phyloP scores from a whole-genome alignment of 1,284 basidiomycete genomes.

The Pseudozyma pruni region DNA sequence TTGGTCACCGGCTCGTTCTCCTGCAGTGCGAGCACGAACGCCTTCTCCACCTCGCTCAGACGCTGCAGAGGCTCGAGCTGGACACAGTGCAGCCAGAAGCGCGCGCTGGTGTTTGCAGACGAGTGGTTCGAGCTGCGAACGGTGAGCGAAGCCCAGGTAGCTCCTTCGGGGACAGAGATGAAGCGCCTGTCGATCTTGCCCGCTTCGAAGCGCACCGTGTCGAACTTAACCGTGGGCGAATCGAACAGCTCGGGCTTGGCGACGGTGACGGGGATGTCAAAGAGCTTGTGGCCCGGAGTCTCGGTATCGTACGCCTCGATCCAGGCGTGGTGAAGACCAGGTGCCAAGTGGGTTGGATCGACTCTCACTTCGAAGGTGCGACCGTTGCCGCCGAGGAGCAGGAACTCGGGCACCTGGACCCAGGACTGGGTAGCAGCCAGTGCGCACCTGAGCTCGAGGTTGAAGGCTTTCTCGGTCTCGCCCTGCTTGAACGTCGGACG shows the following conservation, averaged over 20 bases:
- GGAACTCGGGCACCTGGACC: slow-evolving; percentile 63
- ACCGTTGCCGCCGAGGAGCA: slow-evolving; percentile 66
- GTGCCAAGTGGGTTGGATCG: slow-evolving; percentile 59
- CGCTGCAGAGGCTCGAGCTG: slow-evolving; percentile 65
- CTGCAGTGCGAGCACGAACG: slow-evolving; percentile 62
- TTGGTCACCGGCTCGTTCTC: slow-evolving; percentile 66
- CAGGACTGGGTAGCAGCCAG: slow-evolving; percentile 60
- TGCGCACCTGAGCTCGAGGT: slow-evolving; percentile 61
- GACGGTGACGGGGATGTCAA: slow-evolving; percentile 67
- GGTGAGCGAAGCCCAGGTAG: slow-evolving; percentile 67
- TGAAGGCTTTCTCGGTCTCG: slow-evolving; percentile 64
- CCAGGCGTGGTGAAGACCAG: slow-evolving; percentile 65
- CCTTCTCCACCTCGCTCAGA: slow-evolving; percentile 62
- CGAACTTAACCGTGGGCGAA: slow-evolving; percentile 53
- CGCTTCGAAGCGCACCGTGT: slow-evolving; percentile 48
- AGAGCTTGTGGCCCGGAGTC: slow-evolving; percentile 59
- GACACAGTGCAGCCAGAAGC: slow-evolving; percentile 68
- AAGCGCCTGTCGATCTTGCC: slow-evolving; percentile 66
- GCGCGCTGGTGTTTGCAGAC: slow-evolving; percentile 56
- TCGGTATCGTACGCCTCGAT: slow-evolving; percentile 64
- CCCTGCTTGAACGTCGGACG: slow-evolving; percentile 59
- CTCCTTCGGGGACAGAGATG: slow-evolving; percentile 66
- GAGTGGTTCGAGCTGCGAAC: slow-evolving; percentile 62
- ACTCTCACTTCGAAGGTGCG: slow-evolving; percentile 67
- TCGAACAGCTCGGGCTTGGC: slow-evolving; percentile 62